A percentile compares a stretch with the other conserved stretches of the same genome.
These are phyloP conservation scores for Cicer bijugum DNA, from an alignment of 306 rosid species.

Conservation along the genomic window DNA sequence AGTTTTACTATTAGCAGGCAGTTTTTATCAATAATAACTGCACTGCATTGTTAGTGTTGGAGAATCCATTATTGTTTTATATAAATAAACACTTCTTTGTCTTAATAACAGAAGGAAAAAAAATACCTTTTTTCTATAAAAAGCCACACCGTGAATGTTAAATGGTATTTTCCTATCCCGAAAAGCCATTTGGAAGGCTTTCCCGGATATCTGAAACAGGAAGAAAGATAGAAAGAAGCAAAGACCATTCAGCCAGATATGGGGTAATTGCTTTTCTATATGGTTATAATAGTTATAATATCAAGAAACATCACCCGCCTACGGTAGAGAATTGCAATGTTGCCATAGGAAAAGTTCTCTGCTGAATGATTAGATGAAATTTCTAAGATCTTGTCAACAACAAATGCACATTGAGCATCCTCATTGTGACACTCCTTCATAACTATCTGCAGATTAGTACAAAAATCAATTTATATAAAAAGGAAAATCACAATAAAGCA, in stretches of 20 bases:
- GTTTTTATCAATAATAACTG: no score
- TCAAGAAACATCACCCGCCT: slow-evolving; percentile 76
- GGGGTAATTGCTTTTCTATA: slow-evolving; percentile 22
- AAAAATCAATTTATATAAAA: slow-evolving; percentile 38
- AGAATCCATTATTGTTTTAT: no score
- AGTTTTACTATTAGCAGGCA: no score
- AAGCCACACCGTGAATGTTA: slow-evolving; percentile 88
- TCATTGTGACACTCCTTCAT: slow-evolving; percentile 88
- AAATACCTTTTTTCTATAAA: slow-evolving; percentile 87
- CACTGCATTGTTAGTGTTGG: no score
- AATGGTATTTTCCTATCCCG: slow-evolving; percentile 95
- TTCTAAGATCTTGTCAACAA: slow-evolving; percentile 87
- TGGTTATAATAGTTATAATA: slow-evolving; percentile 27
- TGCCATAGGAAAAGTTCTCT: slow-evolving; percentile 65
- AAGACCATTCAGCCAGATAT: slow-evolving; percentile 22
- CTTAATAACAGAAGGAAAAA: neutral
- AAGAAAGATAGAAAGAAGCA: slow-evolving; percentile 28
- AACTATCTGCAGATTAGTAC: slow-evolving; percentile 56
- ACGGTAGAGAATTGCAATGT: slow-evolving; percentile 90
- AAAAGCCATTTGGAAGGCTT: slow-evolving; percentile 83
- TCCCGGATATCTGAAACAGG: slow-evolving; percentile 72
- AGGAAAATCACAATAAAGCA: slow-evolving; percentile 34
- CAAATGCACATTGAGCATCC: slow-evolving; percentile 85
- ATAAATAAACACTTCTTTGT: no score
- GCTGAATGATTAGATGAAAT: slow-evolving; percentile 55